These are phyloP conservation scores for Histomonas meleagridis DNA, from an alignment of 208 protist genomes.

Conservation along the genomic window DNA sequence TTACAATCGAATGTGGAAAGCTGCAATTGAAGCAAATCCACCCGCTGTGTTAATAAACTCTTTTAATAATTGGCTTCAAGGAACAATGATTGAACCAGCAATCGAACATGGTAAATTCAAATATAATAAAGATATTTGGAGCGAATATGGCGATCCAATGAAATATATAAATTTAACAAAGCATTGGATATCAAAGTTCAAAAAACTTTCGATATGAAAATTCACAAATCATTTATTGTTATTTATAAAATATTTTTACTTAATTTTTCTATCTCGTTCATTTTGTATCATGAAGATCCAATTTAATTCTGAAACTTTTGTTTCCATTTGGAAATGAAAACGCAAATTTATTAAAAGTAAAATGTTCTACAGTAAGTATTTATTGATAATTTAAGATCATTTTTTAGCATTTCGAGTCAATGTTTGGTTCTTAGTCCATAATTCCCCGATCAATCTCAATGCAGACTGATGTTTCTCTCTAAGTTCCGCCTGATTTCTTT, in stretches of 20 bases:
- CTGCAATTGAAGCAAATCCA: slow-evolving; percentile 41
- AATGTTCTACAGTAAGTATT: too few species aligned
- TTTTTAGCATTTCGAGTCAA: too few species aligned
- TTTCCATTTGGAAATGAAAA: too few species aligned
- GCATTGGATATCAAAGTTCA: background rate
- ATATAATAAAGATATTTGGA: background rate
- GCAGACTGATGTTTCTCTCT: background rate
- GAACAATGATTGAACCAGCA: slow-evolving; percentile 57
- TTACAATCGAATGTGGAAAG: slow-evolving; percentile 48
- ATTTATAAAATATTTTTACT: too few species aligned
- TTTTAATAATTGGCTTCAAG: slow-evolving; percentile 60
- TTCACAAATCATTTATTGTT: too few species aligned
- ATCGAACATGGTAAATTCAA: background rate
- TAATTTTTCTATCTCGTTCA: too few species aligned
- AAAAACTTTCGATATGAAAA: too few species aligned
- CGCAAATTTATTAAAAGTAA: too few species aligned
- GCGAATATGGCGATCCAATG: background rate
- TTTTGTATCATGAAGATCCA: too few species aligned
- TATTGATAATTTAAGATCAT: too few species aligned
- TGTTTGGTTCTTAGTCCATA: background rate
- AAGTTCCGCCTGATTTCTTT: too few species aligned
- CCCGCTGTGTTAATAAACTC: slow-evolving; percentile 50
- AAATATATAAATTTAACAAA: background rate
- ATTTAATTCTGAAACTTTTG: too few species aligned
- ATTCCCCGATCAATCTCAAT: background rate